phyloP scores from a whole-genome alignment of 352 stramenopile genomes.

The Phytophthora idaei region DNA sequence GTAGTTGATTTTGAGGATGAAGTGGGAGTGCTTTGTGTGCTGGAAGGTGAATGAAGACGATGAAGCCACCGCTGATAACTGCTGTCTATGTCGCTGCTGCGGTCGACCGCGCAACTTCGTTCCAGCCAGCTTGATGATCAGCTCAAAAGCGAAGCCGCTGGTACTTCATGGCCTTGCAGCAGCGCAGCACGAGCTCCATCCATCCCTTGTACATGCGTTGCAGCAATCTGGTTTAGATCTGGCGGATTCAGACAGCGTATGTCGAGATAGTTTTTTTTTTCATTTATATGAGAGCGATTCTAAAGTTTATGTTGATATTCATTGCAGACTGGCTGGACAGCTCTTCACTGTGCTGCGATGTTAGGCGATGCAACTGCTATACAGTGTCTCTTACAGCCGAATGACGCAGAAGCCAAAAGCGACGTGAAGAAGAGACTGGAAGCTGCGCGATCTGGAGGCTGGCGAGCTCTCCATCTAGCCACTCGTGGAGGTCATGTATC shows the following conservation, averaged over 20 bases:
- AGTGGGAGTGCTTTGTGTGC: constrained; percentile 54
- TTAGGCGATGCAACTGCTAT: constrained; percentile 38
- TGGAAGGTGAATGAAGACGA: constrained; percentile 43
- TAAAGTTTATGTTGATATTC: not conserved
- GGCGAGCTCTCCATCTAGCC: constrained; percentile 49
- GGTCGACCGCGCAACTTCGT: constrained; percentile 34
- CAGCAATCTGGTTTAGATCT: constrained; percentile 34
- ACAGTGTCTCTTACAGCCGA: constrained; percentile 14
- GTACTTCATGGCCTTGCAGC: constrained; percentile 37
- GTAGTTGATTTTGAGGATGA: not conserved
- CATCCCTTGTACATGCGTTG: constrained; percentile 31
- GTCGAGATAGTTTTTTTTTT: not conserved
- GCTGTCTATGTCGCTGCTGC: constrained; percentile 30
- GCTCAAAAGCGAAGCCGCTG: constrained; percentile 27
- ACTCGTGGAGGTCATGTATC: constrained; percentile 26
- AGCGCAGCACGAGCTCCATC: constrained; percentile 32
- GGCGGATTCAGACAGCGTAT: constrained; percentile 32
- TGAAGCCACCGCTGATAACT: constrained; percentile 13
- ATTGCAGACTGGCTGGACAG: constrained; percentile 26
- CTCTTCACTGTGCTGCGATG: constrained; percentile 44
- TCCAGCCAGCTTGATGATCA: constrained; percentile 30
- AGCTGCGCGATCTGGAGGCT: constrained; percentile 31
- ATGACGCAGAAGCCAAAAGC: not conserved
- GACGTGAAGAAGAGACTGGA: constrained; percentile 9
- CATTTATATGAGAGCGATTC: too few species aligned